These are phyloP conservation scores for Fonsecaea monophora DNA, from an alignment of 2,329 filamentous ascomycete species.

Conservation along the genomic window DNA sequence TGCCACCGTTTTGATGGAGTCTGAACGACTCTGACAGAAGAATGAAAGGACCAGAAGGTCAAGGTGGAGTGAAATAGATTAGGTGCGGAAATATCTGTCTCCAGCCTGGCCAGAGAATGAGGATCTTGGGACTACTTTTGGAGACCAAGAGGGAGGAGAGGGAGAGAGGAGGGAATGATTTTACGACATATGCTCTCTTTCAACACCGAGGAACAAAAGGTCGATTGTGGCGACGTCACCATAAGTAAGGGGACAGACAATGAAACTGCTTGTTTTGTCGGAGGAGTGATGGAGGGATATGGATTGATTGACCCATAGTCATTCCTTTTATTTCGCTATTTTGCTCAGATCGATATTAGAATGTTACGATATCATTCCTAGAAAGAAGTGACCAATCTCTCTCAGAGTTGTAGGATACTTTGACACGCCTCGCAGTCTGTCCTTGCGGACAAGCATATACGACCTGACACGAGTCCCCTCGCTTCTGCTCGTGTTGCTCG, in stretches of 20 bases:
- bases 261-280: neutral
- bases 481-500: too few species aligned
- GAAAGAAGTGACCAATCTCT: neutral
- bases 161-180: too few species aligned
- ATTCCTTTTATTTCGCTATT: neutral
- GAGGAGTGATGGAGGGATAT: neutral
- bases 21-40: neutral
- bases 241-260: neutral
- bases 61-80: neutral
- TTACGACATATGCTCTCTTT: too few species aligned
- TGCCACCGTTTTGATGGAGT: neutral
- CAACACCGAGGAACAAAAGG: too few species aligned
- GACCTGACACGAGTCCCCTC: too few species aligned
- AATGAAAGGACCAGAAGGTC: neutral
- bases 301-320: conserved; percentile 8
- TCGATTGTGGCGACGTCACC: too few species aligned
- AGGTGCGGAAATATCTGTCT: neutral
- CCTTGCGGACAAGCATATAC: too few species aligned
- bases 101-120: neutral
- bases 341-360: neutral
- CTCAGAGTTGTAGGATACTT: neutral
- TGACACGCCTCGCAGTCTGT: too few species aligned
- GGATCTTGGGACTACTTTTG: neutral
- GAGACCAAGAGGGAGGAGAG: neutral
- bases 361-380: neutral